A percentile compares a stretch with the other conserved stretches of the same genome.
Conservation (phyloP, 176 grass and related monocot species). For the Triticum timopheevii region DNA sequence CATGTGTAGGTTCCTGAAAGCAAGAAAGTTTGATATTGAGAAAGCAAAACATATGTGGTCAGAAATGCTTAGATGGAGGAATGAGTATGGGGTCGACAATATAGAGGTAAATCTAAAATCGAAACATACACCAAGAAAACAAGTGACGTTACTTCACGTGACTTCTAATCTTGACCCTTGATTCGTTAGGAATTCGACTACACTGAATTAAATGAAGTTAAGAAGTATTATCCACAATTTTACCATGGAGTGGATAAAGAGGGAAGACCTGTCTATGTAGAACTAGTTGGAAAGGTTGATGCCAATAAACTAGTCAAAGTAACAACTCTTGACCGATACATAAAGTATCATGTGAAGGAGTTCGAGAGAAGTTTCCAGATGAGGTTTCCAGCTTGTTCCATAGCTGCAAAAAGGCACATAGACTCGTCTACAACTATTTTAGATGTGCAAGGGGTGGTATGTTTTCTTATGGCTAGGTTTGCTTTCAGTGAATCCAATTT, state of each 20-base stretch:
- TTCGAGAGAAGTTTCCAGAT: constrained; percentile 70
- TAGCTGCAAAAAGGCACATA: constrained; percentile 78
- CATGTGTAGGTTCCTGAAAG: constrained; percentile 81
- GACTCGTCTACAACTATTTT: constrained; percentile 77
- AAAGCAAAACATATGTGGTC: constrained; percentile 97
- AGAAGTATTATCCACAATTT: constrained; percentile 93
- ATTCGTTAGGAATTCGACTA: constrained; percentile 79
- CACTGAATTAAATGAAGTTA: constrained; percentile 65
- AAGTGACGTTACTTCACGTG: background rate
- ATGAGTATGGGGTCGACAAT: constrained; percentile 72
- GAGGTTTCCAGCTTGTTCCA: constrained; percentile 77
- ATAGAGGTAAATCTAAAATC: constrained; percentile 56
- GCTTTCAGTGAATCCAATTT: background rate
- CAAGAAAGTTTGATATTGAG: constrained; percentile 82
- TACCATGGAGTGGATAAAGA: constrained; percentile 98
- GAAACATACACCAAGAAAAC: background rate
- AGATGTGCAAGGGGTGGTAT: constrained; percentile 93
- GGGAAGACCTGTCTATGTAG: constrained; percentile 88
- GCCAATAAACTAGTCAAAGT: constrained; percentile 84
- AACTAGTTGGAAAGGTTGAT: constrained; percentile 85
- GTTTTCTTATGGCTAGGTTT: constrained; percentile 20
- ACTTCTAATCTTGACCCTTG: constrained; percentile 24
- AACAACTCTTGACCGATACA: constrained; percentile 83
- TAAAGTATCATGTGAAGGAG: constrained; percentile 90
- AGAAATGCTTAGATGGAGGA: constrained; percentile 97